Conservation (phyloP, 805 yeast genomes). For the Wickerhamomyces bisporus region DNA sequence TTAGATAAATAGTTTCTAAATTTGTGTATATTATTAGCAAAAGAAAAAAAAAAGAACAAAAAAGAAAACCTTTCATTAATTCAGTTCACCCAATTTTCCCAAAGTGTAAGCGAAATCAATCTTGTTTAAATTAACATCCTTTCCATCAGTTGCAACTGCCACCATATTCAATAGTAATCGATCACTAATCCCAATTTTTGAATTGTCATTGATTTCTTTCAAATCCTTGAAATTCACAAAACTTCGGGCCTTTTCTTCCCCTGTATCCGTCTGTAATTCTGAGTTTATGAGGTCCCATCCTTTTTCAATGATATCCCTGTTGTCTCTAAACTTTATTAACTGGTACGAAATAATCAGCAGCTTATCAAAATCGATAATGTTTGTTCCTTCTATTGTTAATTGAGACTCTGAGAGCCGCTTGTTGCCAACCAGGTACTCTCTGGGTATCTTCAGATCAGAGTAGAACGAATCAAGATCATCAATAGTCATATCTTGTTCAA, state of each 20-base stretch:
- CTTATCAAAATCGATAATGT: conserved; percentile 44
- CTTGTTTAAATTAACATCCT: conserved; percentile 31
- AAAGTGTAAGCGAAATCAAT: conserved; percentile 43
- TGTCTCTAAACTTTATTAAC: conserved; percentile 34
- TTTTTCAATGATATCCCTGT: conserved; percentile 30
- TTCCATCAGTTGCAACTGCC: conserved; percentile 35
- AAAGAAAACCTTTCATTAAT: neutral
- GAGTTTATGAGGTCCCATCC: conserved; percentile 36
- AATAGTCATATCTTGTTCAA: conserved; percentile 36
- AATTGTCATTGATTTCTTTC: conserved; percentile 25
- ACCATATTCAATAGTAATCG: conserved; percentile 40
- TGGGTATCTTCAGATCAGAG: conserved; percentile 28
- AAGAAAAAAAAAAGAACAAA: neutral
- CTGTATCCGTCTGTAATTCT: conserved; percentile 15
- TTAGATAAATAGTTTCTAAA: too few species aligned
- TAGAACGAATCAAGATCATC: conserved; percentile 26
- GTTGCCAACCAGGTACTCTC: conserved; percentile 25
- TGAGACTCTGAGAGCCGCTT: conserved; percentile 18
- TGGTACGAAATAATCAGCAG: conserved; percentile 36
- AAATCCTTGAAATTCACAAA: conserved; percentile 34
- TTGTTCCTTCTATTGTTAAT: conserved; percentile 34
- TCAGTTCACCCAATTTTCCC: conserved; percentile 39
- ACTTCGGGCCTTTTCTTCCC: conserved; percentile 7
- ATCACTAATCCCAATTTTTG: conserved; percentile 29
- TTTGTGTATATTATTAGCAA: too few species aligned